Conservation (phyloP, 257 asterid species). For the Capsicum chinense region DNA sequence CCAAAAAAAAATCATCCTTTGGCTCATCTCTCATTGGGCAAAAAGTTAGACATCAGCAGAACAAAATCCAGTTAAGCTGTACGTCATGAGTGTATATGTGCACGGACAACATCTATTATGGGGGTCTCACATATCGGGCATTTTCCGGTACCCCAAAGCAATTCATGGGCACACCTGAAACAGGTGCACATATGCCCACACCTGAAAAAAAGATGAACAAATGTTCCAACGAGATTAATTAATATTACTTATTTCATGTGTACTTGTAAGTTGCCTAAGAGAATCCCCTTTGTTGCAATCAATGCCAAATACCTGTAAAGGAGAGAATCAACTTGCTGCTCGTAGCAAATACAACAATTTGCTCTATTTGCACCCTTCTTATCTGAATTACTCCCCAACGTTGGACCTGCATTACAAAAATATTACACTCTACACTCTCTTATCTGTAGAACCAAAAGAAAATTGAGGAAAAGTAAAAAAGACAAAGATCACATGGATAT, state of each 20-base stretch:
- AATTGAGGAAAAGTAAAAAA: neutral
- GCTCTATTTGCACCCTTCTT: slow-evolving; percentile 42
- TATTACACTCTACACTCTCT: neutral
- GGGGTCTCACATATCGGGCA: slow-evolving; percentile 85
- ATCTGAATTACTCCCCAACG: slow-evolving; percentile 40
- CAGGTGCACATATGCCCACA: slow-evolving; percentile 98
- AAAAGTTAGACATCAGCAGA: slow-evolving; percentile 17
- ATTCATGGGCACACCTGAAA: slow-evolving; percentile 73
- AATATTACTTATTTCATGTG: neutral
- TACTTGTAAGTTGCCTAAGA: neutral
- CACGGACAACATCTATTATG: slow-evolving; percentile 69
- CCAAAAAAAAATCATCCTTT: slow-evolving; percentile 31
- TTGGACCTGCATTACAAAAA: slow-evolving; percentile 50
- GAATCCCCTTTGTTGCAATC: neutral
- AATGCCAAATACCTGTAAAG: slow-evolving; percentile 66
- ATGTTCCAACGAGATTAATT: neutral
- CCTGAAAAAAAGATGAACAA: slow-evolving; percentile 41
- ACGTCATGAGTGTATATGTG: slow-evolving; percentile 47
- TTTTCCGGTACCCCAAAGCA: slow-evolving; percentile 66
- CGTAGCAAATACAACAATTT: slow-evolving; percentile 67
- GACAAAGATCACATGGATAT: neutral
- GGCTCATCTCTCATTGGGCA: slow-evolving; percentile 29
- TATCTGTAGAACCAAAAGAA: neutral
- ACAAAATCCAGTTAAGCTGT: slow-evolving; percentile 44
- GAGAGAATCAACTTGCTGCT: slow-evolving; percentile 68